phyloP scores from a whole-genome alignment of 352 stramenopile species.

The Aphanomyces astaci region DNA sequence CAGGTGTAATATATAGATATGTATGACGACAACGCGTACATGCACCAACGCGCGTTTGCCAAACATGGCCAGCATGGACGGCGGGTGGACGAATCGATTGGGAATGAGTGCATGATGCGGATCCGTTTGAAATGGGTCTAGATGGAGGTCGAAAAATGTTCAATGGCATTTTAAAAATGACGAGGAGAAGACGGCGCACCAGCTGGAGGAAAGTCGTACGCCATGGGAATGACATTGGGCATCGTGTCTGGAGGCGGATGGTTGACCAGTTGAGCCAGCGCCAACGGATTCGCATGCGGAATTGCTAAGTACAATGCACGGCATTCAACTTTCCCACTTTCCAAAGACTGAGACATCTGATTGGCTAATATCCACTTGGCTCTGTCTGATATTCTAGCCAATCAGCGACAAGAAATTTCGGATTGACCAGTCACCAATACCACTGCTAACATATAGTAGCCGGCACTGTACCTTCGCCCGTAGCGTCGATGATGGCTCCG shows the following conservation, averaged over 20 bases:
- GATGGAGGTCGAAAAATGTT: too few species aligned
- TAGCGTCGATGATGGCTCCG: slow-evolving; percentile 80
- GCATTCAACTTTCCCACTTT: too few species aligned
- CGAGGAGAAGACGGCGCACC: slow-evolving; percentile 26
- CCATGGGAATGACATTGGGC: slow-evolving; percentile 75
- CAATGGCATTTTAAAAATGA: neutral
- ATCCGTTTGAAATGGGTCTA: slow-evolving; percentile 59
- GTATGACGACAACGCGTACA: slow-evolving; percentile 34
- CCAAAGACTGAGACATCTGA: too few species aligned
- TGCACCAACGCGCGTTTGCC: slow-evolving; percentile 79
- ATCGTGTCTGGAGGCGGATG: slow-evolving; percentile 53
- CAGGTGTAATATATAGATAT: neutral
- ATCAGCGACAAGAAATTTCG: too few species aligned
- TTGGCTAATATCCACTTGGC: too few species aligned
- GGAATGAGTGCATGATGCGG: slow-evolving; percentile 64
- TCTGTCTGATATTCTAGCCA: too few species aligned
- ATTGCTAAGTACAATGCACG: too few species aligned
- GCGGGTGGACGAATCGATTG: slow-evolving; percentile 73
- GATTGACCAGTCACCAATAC: too few species aligned
- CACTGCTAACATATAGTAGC: too few species aligned
- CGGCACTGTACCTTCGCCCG: slow-evolving; percentile 48
- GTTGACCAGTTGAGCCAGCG: slow-evolving; percentile 82
- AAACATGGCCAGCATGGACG: slow-evolving; percentile 73
- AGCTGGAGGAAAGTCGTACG: slow-evolving; percentile 71
- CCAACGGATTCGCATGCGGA: slow-evolving; percentile 52